Evolutionary conservation across 169 alveolate species (phyloP), one percentile per base, ranked within the genome.

Genomic region (Plasmodium adleri): DNA sequence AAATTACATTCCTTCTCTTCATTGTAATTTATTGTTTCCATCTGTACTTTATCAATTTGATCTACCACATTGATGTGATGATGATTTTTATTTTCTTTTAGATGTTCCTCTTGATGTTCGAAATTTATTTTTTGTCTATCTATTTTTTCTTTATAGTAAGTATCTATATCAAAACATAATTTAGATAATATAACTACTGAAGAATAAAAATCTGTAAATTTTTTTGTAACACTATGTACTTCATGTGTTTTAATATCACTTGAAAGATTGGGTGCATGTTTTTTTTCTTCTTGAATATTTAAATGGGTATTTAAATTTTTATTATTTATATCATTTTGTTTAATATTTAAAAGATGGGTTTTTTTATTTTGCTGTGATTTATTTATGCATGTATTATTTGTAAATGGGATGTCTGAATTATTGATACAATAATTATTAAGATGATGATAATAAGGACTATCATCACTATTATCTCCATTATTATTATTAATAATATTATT

Each of bases 171-270:
- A 50, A 43, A 62, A 24, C 74, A 56, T 5, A 67, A 20, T 5
- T 70, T 43, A 10, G 66, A 68, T 13, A 83, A 43, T 8, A 70
- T 28, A 24, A 70, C 32, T 9, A 83, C 9, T 15, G 91, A 67
- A 52, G 58, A 83, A 63, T 83, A 83, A 73, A 83, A 83, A 28
- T 83, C 86, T n/a, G 91, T 12, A 70, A 83, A 58, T 2, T 39
- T 3, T 26, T 83, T 83, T 4, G 71, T 63, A 43, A 83, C 13
- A 24, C 32, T 49, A 70, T 83, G 91, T 39, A 32, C 24, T 39
- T 39, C 10, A 24, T 83, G 86, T 6, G 70, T 7, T 62, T 74
- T 74, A 0, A 54, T 15, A 39, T 9, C 15, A 4, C 26, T 17
- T 9, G 56, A 3, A n/a, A 4, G 7, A 49, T 71, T 22, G 10